A percentile compares a stretch with the other conserved stretches of the same genome.
phyloP scores from a whole-genome alignment of 192 early-diverging fungal species.

The Entrophospora sp. region DNA sequence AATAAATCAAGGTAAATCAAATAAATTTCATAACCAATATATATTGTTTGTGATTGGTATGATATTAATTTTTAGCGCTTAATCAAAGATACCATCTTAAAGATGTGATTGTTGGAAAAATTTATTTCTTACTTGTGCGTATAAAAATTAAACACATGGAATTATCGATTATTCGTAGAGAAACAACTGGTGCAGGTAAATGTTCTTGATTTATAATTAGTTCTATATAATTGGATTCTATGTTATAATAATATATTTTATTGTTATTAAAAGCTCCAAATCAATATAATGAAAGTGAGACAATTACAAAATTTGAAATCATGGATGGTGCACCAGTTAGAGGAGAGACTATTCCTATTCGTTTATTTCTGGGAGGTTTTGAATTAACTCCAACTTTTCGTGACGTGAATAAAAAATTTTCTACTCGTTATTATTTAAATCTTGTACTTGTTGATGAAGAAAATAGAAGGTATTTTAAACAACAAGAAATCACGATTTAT shows the following conservation, averaged over 20 bases:
- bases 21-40: neutral
- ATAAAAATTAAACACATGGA: conserved; percentile 99
- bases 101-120: conserved; percentile 99
- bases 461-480: conserved; percentile 98
- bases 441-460: conserved; percentile 98
- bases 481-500: conserved; percentile 91
- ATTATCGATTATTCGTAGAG: conserved; percentile 92
- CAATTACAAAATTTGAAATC: conserved; percentile 98
- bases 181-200: conserved; percentile 83
- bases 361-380: conserved; percentile 92
- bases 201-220: neutral
- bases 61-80: neutral
- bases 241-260: neutral
- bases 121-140: conserved; percentile 96
- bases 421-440: conserved; percentile 96
- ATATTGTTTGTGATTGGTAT: neutral
- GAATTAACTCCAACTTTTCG: conserved; percentile 98
- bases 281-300: conserved; percentile 98
- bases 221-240: neutral
- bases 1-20: conserved; percentile 86
- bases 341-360: conserved; percentile 96
- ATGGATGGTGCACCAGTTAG: conserved; percentile 99
- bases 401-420: conserved; percentile 98
- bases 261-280: conserved; percentile 62
- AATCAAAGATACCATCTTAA: conserved; percentile 81